phyloP scores from a whole-genome alignment of 176 grass and related monocot species.

The Puya raimondii region DNA sequence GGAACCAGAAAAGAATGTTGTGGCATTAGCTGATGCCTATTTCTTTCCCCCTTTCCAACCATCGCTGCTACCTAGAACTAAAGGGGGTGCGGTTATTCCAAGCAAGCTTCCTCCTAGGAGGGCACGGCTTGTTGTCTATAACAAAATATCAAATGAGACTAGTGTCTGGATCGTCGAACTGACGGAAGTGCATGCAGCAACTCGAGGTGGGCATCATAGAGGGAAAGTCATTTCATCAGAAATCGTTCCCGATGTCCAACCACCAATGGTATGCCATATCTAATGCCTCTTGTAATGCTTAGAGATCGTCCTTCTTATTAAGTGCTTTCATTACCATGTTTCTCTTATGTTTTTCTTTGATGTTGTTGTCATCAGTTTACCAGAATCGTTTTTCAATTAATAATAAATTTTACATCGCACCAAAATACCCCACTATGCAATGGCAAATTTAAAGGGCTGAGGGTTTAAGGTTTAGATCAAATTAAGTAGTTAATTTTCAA shows the following conservation, averaged over 20 bases:
- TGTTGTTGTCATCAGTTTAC: no score
- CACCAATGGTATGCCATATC: constrained; percentile 63
- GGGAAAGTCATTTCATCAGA: constrained; percentile 76
- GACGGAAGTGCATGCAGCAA: constrained; percentile 93
- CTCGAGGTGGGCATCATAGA: constrained; percentile 96
- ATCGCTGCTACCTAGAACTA: constrained; percentile 79
- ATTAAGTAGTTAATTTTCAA: no score
- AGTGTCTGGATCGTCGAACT: constrained; percentile 92
- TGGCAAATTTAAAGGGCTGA: no score
- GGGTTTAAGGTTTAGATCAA: no score
- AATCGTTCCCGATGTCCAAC: constrained; percentile 90
- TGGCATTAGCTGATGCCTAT: constrained; percentile 95
- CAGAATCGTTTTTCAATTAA: no score
- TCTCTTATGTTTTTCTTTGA: no score
- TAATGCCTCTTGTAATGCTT: not conserved
- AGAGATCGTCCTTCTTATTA: not conserved
- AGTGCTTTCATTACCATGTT: not conserved
- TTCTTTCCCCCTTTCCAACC: constrained; percentile 99
- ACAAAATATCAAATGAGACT: constrained; percentile 91
- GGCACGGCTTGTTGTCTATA: constrained; percentile 86
- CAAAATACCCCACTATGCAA: no score
- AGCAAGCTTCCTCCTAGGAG: constrained; percentile 84
- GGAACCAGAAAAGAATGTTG: constrained; percentile 94
- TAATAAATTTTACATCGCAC: no score
- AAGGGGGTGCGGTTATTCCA: constrained; percentile 87